Evolutionary conservation across 352 stramenopile genomes (phyloP), one percentile per base, ranked within the genome.

Genomic region (Plasmopara halstedii): DNA sequence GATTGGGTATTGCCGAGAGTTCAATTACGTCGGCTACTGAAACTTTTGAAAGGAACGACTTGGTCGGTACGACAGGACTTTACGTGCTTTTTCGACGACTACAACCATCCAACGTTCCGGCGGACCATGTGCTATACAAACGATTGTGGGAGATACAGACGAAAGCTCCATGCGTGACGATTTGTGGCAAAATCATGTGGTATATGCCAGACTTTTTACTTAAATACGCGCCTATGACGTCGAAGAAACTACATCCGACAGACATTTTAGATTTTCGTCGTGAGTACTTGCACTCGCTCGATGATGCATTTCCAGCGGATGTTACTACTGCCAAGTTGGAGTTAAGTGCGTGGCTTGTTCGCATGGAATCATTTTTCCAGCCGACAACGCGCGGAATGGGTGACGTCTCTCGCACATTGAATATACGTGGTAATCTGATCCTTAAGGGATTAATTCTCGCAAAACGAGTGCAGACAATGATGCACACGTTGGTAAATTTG

Each of bases 381-480:
- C 74, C 74, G 1, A 90, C 77, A 20, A 89, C 78, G 0, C 71
- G 81, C 27, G 83, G 80, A 6, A 73, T 75, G 58, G 80, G 79
- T 25, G 79, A 91, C 53, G 57, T 60, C 0, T 70, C 73, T n/a
- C 67, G 73, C n/a, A 88, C 80, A 0, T 46, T 94, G 7, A 88
- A 78, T 42, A 78, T 93, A 48, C 78, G 79, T 33, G 83, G 81
- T 23, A 93, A 91, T 41, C 36, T 95, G n/a, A 93, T 97, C n/a
- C 62, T 96, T 23, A 94, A 93, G 47, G 87, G 88, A 2, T 56
- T 96, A 18, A 93, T 96, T 38, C 64, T 97, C 40, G 84, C 85
- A 0, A 84, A 94, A 50, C 71, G 77, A 43, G 83, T 95, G 19
- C 84, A 94, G 20, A 93, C 83, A 1, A 89, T 94, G 79, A 91